Percentiles rank a stretch among this genome's conserved stretches.
Conservation (phyloP, 495 filamentous ascomycete genomes). For the Aspergillus saccharolyticus region DNA sequence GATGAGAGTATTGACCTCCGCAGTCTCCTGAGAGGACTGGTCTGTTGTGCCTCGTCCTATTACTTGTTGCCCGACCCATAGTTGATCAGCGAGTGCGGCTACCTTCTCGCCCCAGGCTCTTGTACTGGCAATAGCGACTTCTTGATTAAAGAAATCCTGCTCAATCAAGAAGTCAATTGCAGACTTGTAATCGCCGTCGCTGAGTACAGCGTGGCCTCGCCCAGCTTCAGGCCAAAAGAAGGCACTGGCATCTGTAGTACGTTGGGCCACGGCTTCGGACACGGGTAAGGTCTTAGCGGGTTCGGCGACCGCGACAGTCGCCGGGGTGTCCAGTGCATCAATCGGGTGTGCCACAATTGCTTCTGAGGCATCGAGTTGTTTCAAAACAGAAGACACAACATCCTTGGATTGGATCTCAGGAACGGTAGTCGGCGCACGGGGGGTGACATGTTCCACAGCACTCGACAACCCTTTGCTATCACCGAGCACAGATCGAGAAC, state of each 20-base stretch:
- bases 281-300: background rate
- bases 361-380: background rate
- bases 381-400: background rate
- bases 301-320: background rate
- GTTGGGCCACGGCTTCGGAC: background rate
- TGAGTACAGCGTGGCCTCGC: constrained; percentile 65
- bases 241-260: constrained; percentile 35
- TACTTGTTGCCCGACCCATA: constrained; percentile 52
- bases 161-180: constrained; percentile 76
- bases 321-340: too few species aligned
- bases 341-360: background rate
- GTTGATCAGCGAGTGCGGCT: constrained; percentile 45
- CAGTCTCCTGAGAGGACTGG: constrained; percentile 24
- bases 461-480: constrained; percentile 10
- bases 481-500: constrained; percentile 15
- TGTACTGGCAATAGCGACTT: constrained; percentile 65
- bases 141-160: constrained; percentile 72
- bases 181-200: constrained; percentile 67
- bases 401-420: background rate
- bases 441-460: constrained; percentile 1
- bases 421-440: background rate
- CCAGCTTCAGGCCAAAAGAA: constrained; percentile 66
- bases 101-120: constrained; percentile 66
- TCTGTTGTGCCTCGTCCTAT: constrained; percentile 37
- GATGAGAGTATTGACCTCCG: constrained; percentile 35